These are phyloP conservation scores for Lasiosphaeriaceae sp. DNA, from an alignment of 495 filamentous ascomycete genomes.

Conservation along the genomic window DNA sequence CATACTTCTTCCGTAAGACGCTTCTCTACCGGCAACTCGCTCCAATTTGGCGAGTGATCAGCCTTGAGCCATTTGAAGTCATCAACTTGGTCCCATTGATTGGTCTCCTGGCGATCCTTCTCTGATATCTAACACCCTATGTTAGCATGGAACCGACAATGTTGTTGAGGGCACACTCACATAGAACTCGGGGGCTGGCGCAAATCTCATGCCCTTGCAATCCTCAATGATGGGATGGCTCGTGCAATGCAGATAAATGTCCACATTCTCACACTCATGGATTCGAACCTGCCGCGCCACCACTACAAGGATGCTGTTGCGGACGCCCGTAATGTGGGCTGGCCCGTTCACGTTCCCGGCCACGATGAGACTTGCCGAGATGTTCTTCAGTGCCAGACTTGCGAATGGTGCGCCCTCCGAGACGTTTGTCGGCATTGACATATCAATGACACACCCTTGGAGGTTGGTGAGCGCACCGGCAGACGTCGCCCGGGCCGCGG, in stretches of 20 bases:
- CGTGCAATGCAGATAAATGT: conserved; percentile 75
- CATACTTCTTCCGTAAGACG: conserved; percentile 63
- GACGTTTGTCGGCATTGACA: conserved; percentile 58
- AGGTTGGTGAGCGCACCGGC: conserved; percentile 73
- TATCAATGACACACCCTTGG: conserved; percentile 69
- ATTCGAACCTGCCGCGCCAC: conserved; percentile 81
- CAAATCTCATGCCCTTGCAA: conserved; percentile 74
- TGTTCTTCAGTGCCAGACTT: conserved; percentile 65
- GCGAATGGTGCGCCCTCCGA: conserved; percentile 61
- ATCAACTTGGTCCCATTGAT: conserved; percentile 85
- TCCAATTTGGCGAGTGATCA: conserved; percentile 87
- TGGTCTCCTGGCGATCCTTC: conserved; percentile 35
- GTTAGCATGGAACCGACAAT: conserved; percentile 1
- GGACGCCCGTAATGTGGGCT: conserved; percentile 73
- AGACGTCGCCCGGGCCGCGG: conserved; percentile 60
- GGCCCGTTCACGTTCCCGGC: conserved; percentile 76
- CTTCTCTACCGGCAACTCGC: conserved; percentile 56
- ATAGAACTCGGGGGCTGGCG: conserved; percentile 64
- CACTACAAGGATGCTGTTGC: conserved; percentile 70
- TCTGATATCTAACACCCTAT: conserved; percentile 26
- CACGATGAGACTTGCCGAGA: conserved; percentile 65
- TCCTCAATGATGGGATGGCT: conserved; percentile 94
- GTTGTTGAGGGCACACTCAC: conserved; percentile 42
- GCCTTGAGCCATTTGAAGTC: conserved; percentile 96
- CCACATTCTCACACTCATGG: conserved; percentile 75